Evolutionary conservation across 129 eudicot species (phyloP), one percentile per base, ranked within the genome.

Genomic region (Mikania micrantha): DNA sequence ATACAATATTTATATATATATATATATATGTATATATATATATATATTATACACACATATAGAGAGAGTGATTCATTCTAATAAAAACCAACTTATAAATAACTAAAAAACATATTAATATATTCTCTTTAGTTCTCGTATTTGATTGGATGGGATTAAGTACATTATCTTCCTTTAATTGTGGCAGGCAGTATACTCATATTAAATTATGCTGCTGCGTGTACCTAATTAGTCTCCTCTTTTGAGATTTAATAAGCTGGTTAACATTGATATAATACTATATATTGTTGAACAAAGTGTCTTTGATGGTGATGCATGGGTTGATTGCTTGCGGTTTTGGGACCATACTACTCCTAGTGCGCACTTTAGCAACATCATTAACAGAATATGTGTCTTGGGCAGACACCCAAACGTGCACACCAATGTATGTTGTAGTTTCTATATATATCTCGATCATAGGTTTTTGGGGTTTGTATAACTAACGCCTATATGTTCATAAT

Each of bases 271-370:
- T 25, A 15, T 64, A 73, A 62, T 36, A 50, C 22, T 60, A 13
- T 32, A 48, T 50, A 28, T 24, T 38, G 25, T 64, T 13, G 65
- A 49, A 64, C 67, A 74, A 74, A 74, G 73, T 66, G 67, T 54
- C 11, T 32, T 59, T 3, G 50, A 66, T 44, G 47, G 73, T 56
- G 68, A 53, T 66, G 79, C n/a, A n/a, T n/a, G n/a, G n/a, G n/a
- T n/a, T n/a, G 67, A 60, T 65, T 74, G 73, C 79, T 74, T 56
- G 79, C 38, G 31, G 67, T 74, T 65, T 66, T 73, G 79, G 79
- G 79, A 74, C 79, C 79, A 74, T 74, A 47, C 73, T 74, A 74
- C 49, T 20, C 66, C 67, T 74, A 31, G 60, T 40, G 73, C 67
- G 47, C 79, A 53, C 73, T 66, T 74, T 66, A 74, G 73, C 64